phyloP scores from a whole-genome alignment of 2,329 filamentous ascomycete genomes.

The Scedosporium dehoogii region DNA sequence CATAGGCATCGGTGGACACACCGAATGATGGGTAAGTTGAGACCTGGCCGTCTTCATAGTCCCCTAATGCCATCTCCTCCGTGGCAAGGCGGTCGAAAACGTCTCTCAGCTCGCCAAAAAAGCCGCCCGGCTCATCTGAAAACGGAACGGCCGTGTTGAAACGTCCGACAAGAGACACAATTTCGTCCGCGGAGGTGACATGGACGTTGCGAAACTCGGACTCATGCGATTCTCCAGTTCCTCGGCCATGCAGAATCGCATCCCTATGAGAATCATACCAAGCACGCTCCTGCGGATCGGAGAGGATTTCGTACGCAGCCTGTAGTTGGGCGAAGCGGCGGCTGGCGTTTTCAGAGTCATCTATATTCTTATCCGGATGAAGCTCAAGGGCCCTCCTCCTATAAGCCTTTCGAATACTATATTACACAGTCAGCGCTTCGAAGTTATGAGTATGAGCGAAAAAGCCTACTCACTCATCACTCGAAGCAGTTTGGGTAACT shows the following conservation, averaged over 20 bases:
- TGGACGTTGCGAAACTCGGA: slow-evolving; percentile 59
- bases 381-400: slow-evolving; percentile 82
- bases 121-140: slow-evolving; percentile 68
- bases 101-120: slow-evolving; percentile 70
- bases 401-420: slow-evolving; percentile 81
- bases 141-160: slow-evolving; percentile 74
- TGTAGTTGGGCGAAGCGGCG: slow-evolving; percentile 84
- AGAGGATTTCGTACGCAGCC: slow-evolving; percentile 89
- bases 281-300: slow-evolving; percentile 86
- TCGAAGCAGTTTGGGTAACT: slow-evolving; percentile 61
- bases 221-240: slow-evolving; percentile 35
- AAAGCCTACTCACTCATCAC: slow-evolving; percentile 58
- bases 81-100: slow-evolving; percentile 71
- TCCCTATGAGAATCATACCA: slow-evolving; percentile 97
- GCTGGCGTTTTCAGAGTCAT: slow-evolving; percentile 75
- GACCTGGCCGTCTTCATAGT: slow-evolving; percentile 52
- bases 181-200: slow-evolving; percentile 71
- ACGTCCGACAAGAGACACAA: slow-evolving; percentile 66
- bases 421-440: slow-evolving; percentile 28
- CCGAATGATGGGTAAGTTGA: slow-evolving; percentile 77
- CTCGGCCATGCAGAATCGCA: slow-evolving; percentile 64
- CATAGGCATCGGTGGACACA: slow-evolving; percentile 61
- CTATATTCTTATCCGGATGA: slow-evolving; percentile 89
- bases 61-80: slow-evolving; percentile 69
- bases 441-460: not conserved